phyloP scores from a whole-genome alignment of 768 basidiomycete species.

The Amanita rubescens region DNA sequence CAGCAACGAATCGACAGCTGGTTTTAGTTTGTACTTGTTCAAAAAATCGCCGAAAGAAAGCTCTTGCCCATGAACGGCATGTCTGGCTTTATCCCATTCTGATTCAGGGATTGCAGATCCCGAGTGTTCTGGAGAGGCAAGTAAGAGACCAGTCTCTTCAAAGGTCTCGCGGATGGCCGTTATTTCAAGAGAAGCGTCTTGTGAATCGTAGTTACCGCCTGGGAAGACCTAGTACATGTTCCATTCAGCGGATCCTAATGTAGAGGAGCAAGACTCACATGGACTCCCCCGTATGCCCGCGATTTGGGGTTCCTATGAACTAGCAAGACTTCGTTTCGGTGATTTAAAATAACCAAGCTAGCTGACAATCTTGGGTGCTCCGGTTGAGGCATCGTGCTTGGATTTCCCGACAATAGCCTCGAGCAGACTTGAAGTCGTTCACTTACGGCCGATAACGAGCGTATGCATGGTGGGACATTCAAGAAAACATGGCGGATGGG shows the following conservation, averaged over 20 bases:
- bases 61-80: constrained; percentile 46
- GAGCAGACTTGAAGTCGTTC: too few relatives aligned
- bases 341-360: constrained; percentile 58
- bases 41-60: constrained; percentile 49
- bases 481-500: too few relatives aligned
- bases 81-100: constrained; percentile 45
- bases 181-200: constrained; percentile 48
- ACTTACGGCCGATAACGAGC: too few relatives aligned
- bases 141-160: constrained; percentile 63
- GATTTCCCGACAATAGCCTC: neutral
- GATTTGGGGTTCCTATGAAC: constrained; percentile 65
- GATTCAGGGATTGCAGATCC: constrained; percentile 23
- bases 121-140: constrained; percentile 36
- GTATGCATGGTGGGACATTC: too few relatives aligned
- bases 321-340: constrained; percentile 58
- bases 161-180: constrained; percentile 75
- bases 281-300: constrained; percentile 55
- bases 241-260: neutral
- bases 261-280: constrained; percentile 34
- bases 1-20: constrained; percentile 41
- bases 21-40: constrained; percentile 30
- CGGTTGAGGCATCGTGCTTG: neutral
- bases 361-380: constrained; percentile 52
- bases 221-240: constrained; percentile 55
- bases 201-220: constrained; percentile 59